A percentile compares a stretch with the other conserved stretches of the same genome.
phyloP scores from a whole-genome alignment of 805 yeast genomes.

The Sungouiozyma ichnusensis region DNA sequence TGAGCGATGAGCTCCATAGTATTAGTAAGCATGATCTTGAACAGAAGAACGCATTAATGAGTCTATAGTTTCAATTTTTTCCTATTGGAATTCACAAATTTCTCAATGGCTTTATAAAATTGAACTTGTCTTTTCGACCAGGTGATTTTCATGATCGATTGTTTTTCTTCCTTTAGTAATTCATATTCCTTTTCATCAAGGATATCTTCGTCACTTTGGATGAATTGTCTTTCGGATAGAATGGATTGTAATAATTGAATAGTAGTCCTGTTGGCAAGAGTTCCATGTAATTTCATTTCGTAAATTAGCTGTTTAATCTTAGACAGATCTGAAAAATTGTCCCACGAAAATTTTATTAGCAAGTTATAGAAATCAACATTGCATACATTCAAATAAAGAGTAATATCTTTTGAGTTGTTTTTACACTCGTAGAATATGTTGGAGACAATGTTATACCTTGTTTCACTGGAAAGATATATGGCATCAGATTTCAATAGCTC shows the following conservation, averaged over 20 bases:
- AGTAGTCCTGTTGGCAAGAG: slow-evolving; percentile 23
- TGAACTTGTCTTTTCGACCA: background rate
- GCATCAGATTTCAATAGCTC: slow-evolving; percentile 11
- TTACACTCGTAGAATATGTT: slow-evolving; percentile 24
- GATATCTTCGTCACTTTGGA: slow-evolving; percentile 15
- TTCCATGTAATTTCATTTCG: slow-evolving; percentile 27
- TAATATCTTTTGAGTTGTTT: slow-evolving; percentile 12
- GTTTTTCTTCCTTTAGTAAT: background rate
- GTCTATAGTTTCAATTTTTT: background rate
- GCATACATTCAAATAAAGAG: slow-evolving; percentile 24
- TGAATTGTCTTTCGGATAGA: slow-evolving; percentile 10
- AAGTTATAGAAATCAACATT: slow-evolving; percentile 24
- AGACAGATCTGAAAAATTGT: slow-evolving; percentile 17
- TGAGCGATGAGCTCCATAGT: background rate
- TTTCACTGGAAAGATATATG: slow-evolving; percentile 14
- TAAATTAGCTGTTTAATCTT: slow-evolving; percentile 12
- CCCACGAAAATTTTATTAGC: slow-evolving; percentile 23
- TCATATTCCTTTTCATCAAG: slow-evolving; percentile 7
- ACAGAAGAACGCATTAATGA: background rate
- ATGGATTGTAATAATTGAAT: slow-evolving; percentile 17
- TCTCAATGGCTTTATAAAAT: background rate
- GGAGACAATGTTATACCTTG: slow-evolving; percentile 18
- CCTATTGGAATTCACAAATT: background rate
- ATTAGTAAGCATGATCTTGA: background rate
- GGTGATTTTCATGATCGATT: background rate